These are phyloP conservation scores for Dipodascopsis uninucleata DNA, from an alignment of 805 yeast species.

Conservation along the genomic window DNA sequence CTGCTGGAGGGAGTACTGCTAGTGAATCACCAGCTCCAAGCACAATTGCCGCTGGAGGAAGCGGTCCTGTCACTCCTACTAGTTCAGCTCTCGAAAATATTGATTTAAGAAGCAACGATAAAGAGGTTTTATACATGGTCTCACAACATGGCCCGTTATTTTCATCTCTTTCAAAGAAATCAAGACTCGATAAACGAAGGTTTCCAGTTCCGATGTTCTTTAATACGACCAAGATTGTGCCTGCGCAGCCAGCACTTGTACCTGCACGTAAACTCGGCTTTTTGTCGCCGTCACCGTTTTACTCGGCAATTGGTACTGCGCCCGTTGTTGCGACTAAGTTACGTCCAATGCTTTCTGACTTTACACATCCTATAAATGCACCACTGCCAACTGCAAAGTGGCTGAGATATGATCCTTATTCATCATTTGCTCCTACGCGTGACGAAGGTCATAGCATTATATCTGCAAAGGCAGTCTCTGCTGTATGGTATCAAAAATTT, in stretches of 20 bases:
- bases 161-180: slow-evolving; percentile 64
- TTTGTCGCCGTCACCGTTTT: slow-evolving; percentile 18
- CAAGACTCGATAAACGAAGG: slow-evolving; percentile 71
- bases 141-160: slow-evolving; percentile 75
- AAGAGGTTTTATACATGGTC: slow-evolving; percentile 57
- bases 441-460: slow-evolving; percentile 59
- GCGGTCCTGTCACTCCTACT: slow-evolving; percentile 3
- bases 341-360: slow-evolving; percentile 22
- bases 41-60: slow-evolving; percentile 5
- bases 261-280: slow-evolving; percentile 21
- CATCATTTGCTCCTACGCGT: slow-evolving; percentile 61
- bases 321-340: slow-evolving; percentile 14
- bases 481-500: slow-evolving; percentile 33
- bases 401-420: slow-evolving; percentile 51
- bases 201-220: slow-evolving; percentile 58
- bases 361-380: slow-evolving; percentile 36
- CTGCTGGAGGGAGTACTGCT: background rate
- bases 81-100: slow-evolving; percentile 11
- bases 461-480: slow-evolving; percentile 37
- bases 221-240: slow-evolving; percentile 62
- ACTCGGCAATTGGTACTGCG: slow-evolving; percentile 14
- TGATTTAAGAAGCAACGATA: slow-evolving; percentile 21
- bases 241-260: slow-evolving; percentile 35
- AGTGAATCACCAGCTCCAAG: slow-evolving; percentile 2
- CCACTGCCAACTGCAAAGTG: slow-evolving; percentile 63